Evolutionary conservation across 2,329 filamentous ascomycete species (phyloP), one percentile per base, ranked within the genome.

Genomic region (Alternaria alternata): DNA sequence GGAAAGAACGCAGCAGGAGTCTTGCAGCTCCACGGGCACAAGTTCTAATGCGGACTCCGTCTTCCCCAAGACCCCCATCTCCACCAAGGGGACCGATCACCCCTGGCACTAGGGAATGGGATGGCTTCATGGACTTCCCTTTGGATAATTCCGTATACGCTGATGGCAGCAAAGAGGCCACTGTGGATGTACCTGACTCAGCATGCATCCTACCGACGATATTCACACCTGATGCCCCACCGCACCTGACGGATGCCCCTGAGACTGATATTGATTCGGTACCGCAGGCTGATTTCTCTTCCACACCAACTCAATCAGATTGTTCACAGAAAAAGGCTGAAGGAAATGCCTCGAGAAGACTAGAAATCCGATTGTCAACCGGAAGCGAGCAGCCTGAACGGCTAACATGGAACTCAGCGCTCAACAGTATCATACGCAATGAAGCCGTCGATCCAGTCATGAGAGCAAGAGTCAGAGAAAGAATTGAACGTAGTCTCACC

Each of bases 361-460:
- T 30, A 4, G 22, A 28, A 18, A 2, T 11, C 18, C n/a, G 7
- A 6, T 20, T 18, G 1, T n/a, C 24, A 12, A 42, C 5, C 43
- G 28, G 26, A 7, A 20, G 4, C 1, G 41, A 41, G 22, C 11
- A 9, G 9, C 5, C 32, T 28, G 44, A 55, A 41, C 18, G 18
- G 30, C 41, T 64, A 18, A 64, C 62, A 36, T 70, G 66, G 67
- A 60, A 56, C 18, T 18, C 22, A 22, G 61, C 38, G 5, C 48
- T 68, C 16, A 65, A 62, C n/a, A 28, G 44, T 4, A 62, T 65
- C 20, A 20, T 69, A 4, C 28, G 12, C 4, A 42, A 60, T 14
- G 58, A 56, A 18, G 16, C n/a, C 16, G 26, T 68, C 2, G 46
- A 66, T 36, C 24, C 57, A 6, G 48, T 11, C 9, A 46, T 54